Evolutionary conservation across 257 asterid species (phyloP).

Genomic region (Petunia axillaris): DNA sequence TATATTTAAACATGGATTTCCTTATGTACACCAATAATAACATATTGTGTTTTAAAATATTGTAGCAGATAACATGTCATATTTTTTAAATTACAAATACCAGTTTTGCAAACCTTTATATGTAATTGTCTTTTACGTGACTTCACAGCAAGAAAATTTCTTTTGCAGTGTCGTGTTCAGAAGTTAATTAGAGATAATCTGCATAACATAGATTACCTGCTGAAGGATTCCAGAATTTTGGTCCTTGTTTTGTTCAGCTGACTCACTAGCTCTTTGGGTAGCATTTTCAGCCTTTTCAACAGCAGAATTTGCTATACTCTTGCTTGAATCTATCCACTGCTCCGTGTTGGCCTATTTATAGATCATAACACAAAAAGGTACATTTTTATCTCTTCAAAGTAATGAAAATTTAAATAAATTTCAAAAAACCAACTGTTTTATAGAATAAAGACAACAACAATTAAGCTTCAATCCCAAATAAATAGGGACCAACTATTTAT

Average conservation of each 20-base stretch:
- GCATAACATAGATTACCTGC: conserved; percentile 37
- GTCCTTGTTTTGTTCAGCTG: conserved; percentile 54
- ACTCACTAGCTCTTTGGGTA: conserved; percentile 42
- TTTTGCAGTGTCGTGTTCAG: neutral
- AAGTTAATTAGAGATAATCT: neutral
- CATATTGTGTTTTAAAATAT: no score
- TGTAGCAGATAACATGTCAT: no score
- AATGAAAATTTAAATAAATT: neutral
- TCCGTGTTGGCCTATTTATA: conserved; percentile 52
- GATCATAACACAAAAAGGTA: neutral
- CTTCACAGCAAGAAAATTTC: neutral
- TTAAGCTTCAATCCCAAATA: neutral
- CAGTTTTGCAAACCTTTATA: neutral
- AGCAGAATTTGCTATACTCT: conserved; percentile 47
- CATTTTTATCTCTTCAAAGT: no score
- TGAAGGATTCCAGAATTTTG: conserved; percentile 48
- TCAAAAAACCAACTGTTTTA: neutral
- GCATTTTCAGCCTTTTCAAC: conserved; percentile 51
- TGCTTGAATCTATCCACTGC: conserved; percentile 54
- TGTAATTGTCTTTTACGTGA: no score
- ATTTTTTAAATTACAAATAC: neutral
- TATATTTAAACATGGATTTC: no score
- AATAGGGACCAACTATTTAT: no score
- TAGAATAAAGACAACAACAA: neutral
- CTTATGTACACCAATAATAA: neutral